Conservation (phyloP, 495 filamentous ascomycete genomes). For the Paragyromitra xinjiangensis region DNA sequence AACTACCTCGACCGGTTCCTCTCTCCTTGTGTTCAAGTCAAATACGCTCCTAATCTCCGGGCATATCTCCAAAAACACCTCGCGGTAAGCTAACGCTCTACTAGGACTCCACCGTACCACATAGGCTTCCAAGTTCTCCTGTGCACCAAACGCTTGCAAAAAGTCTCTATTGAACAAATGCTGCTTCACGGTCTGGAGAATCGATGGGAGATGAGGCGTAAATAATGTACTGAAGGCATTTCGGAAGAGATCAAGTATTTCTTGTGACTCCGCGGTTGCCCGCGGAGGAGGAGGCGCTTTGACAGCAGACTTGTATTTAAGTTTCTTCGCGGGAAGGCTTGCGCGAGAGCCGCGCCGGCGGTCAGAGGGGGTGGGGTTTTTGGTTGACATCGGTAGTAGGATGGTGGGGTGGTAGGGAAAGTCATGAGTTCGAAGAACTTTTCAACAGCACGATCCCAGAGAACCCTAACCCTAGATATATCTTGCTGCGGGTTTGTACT, state of each 20-base stretch:
- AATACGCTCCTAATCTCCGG: slow-evolving; percentile 59
- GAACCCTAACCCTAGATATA: slow-evolving; percentile 25
- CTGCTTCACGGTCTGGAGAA: slow-evolving; percentile 81
- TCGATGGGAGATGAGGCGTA: slow-evolving; percentile 61
- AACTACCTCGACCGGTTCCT: slow-evolving; percentile 62
- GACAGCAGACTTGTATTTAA: slow-evolving; percentile 20
- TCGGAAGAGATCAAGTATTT: slow-evolving; percentile 79
- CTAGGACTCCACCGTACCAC: slow-evolving; percentile 86
- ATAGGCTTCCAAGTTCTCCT: slow-evolving; percentile 78
- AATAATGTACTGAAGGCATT: slow-evolving; percentile 66
- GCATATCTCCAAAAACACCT: slow-evolving; percentile 67
- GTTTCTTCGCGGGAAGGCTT: slow-evolving; percentile 33
- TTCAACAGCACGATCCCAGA: neutral
- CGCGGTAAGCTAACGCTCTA: slow-evolving; percentile 78
- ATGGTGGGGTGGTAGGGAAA: slow-evolving; percentile 3
- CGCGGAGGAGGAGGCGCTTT: slow-evolving; percentile 16
- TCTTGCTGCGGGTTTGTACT: too few species aligned
- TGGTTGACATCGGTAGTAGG: slow-evolving; percentile 40
- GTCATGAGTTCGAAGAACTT: slow-evolving; percentile 2
- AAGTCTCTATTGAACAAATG: slow-evolving; percentile 89
- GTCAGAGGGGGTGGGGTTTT: slow-evolving; percentile 50
- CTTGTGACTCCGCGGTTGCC: slow-evolving; percentile 64
- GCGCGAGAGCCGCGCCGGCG: slow-evolving; percentile 49
- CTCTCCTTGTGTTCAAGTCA: slow-evolving; percentile 27
- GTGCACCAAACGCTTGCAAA: slow-evolving; percentile 74